Base-by-base conservation (phyloP, 805 yeast genomes). In the Candida manassasensis region DNA sequence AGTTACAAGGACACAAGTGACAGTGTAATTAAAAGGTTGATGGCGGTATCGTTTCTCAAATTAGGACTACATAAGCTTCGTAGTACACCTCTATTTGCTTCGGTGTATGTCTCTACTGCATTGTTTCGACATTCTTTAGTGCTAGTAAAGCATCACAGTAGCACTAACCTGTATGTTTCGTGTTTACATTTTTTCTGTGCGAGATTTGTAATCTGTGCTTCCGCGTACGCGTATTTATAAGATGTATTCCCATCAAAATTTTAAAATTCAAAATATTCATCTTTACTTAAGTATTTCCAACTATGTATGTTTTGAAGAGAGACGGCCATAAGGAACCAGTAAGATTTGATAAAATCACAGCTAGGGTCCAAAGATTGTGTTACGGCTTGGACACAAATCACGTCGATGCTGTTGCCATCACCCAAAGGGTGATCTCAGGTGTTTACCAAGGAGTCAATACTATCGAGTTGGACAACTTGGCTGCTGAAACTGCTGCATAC, bases 391-490 rank as follows among this genome's bases (percentile, higher is more conserved):
- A 90, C 58, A 73, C 95, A 26, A 75, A 74, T 32, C 96, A 88
- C 61, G 89, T 93, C 41, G 97, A 93, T 56, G 89, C 97, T 24
- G 96, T 85, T 37, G 85, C 93, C 46, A 88, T 93, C 62, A 90
- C 98, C 15, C 97, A 93, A 62, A 77, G 95, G 56, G 94, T 90
- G 50, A 89, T 88, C 44, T 77, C 93, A 10, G 98, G 98, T 59
- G 96, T 93, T 38, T 93, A 90, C 61, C 94, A 87, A 54, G 97
- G 97, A 53, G 98, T 93, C 35, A 88, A 90, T 53, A 93, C 97
- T 37, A 75, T 83, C 42, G 97, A 93, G 43, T 61, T 67, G 43
- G 73, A 67, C 45, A 66, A 67, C 49, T 64, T 67, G 47, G 89
- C 97, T 32, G 97, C 97, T 29, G 98, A 93, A 64, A 88, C 96